phyloP scores from a whole-genome alignment of 176 grass and related monocot genomes.

The Oryza longistaminata region DNA sequence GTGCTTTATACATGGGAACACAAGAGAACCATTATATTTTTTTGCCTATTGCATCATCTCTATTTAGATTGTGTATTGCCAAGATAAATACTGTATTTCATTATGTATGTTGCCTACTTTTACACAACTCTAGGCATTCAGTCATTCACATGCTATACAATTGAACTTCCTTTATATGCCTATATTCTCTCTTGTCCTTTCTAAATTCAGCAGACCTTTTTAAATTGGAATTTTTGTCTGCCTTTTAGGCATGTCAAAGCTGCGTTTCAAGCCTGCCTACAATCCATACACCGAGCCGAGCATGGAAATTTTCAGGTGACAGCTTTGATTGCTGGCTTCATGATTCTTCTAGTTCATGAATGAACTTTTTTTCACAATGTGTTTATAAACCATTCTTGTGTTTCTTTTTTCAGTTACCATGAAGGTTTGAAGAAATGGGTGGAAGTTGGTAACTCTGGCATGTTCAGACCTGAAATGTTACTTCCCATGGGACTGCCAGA shows the following conservation, averaged over 20 bases:
- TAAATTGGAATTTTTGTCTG: slow-evolving; percentile 24
- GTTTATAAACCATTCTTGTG: neutral
- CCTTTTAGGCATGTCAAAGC: slow-evolving; percentile 74
- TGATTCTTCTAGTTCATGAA: neutral
- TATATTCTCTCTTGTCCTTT: slow-evolving; percentile 1
- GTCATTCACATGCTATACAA: neutral
- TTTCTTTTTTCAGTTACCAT: slow-evolving; percentile 73
- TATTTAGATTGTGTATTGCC: neutral
- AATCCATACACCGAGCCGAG: slow-evolving; percentile 96
- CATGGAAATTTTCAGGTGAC: slow-evolving; percentile 96
- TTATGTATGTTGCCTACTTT: neutral
- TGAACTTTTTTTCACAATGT: neutral
- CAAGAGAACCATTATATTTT: neutral
- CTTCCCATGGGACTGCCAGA: slow-evolving; percentile 93
- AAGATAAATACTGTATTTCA: neutral
- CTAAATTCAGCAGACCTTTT: neutral
- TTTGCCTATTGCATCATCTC: neutral
- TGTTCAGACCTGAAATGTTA: slow-evolving; percentile 98
- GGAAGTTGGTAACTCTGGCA: slow-evolving; percentile 92
- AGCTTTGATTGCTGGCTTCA: slow-evolving; percentile 22
- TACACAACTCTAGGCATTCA: neutral
- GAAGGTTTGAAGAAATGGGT: slow-evolving; percentile 96
- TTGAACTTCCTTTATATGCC: neutral
- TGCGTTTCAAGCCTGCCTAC: slow-evolving; percentile 98
- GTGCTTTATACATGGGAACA: slow-evolving; percentile 1